phyloP scores from a whole-genome alignment of 352 stramenopile genomes.

The Elongisporangium anandrum region DNA sequence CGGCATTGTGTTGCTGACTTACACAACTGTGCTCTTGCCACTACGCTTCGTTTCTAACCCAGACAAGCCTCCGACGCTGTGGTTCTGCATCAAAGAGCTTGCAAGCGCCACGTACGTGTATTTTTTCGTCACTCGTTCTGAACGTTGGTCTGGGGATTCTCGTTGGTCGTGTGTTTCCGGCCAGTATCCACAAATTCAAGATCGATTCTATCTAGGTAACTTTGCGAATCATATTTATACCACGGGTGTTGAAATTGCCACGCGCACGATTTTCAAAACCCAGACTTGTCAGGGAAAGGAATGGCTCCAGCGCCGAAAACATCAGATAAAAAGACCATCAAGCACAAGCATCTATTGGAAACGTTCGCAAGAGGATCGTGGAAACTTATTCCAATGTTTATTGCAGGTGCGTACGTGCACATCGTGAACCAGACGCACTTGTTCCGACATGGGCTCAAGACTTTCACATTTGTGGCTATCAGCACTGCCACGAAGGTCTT shows the following conservation, averaged over 20 bases:
- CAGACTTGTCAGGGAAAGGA: constrained; percentile 15
- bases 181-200: constrained; percentile 10
- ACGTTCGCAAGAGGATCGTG: background rate
- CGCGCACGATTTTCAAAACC: constrained; percentile 17
- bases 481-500: constrained; percentile 30
- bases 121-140: constrained; percentile 8
- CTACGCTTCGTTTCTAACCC: constrained; percentile 8
- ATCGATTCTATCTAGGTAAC: constrained; percentile 21
- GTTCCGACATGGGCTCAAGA: constrained; percentile 5
- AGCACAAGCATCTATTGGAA: background rate
- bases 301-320: background rate
- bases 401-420: constrained; percentile 22
- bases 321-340: background rate
- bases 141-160: constrained; percentile 4
- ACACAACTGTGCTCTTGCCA: constrained; percentile 4
- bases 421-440: constrained; percentile 12
- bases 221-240: constrained; percentile 15
- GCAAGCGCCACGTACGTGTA: background rate
- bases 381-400: constrained; percentile 8
- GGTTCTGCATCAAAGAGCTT: constrained; percentile 16
- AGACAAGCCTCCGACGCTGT: constrained; percentile 5
- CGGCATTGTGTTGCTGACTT: background rate
- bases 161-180: constrained; percentile 4
- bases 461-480: constrained; percentile 10
- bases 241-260: constrained; percentile 12